Base-by-base conservation (phyloP, 495 filamentous ascomycete genomes). In the Daldinia grandis region DNA sequence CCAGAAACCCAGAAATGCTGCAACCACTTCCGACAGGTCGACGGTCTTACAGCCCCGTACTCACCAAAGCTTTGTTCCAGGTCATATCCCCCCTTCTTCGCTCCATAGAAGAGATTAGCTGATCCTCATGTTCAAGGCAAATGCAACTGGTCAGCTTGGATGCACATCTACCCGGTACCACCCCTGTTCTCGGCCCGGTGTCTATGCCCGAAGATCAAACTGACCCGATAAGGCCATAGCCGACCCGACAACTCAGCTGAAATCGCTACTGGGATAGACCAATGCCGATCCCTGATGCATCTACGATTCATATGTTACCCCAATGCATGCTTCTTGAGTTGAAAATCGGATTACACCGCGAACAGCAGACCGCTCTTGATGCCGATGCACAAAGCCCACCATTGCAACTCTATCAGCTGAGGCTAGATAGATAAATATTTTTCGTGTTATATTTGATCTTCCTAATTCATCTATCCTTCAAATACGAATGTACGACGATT, bases 181-280 rank as follows among this genome's bases (percentile, higher is more conserved):
- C 35, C 69, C 69, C 42, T 60, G 59, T 64, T 42, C 56, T 72
- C 69, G 69, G 69, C 69, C 69, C 69, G 69, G 60, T 58, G 28
- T 53, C 42, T 49, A 35, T 9, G 35, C 27, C 28, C 47, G 53
- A 54, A 24, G 30, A 28, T 25, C 19, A 64, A 51, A 30, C 60
- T 68, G 69, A 60, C 37, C 69, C 69, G 69, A 72, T 38, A 64
- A 60, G 64, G 40, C 31, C 63, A 19, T 50, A 28, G 37, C 64
- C 55, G 56, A 57, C 42, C 60, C 60, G 69, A 65, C 40, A 65
- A 33, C 42, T 67, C 60, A 72, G 60, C 56, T 67, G 63, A 63
- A 66, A 63, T 42, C 17, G 54, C 49, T 19, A 17, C 25, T 66
- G n/a, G 63, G 38, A n/a, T 44, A 17, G n/a, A 37, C 33, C 44